Evolutionary conservation across 176 grass and related monocot genomes (phyloP).

Genomic region (Eleusine coracana): DNA sequence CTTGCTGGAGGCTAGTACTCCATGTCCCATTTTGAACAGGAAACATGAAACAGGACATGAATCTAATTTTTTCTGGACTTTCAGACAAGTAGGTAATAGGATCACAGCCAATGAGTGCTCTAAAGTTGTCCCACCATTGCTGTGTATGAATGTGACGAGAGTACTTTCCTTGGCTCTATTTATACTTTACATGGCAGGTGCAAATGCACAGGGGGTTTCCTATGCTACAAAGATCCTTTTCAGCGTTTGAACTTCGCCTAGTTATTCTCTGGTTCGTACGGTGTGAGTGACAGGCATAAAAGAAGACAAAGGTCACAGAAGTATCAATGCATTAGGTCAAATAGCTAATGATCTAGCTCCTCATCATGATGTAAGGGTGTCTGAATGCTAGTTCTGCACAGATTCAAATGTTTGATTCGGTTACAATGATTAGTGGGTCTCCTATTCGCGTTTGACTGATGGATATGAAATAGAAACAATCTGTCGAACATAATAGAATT

Average conservation of each 20-base stretch:
- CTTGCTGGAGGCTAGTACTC: not conserved
- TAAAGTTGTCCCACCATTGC: conserved; percentile 16
- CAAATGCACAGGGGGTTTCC: conserved; percentile 2
- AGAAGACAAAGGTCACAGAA: conserved; percentile 17
- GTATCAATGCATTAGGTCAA: conserved; percentile 28
- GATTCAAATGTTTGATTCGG: conserved; percentile 35
- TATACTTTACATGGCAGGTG: conserved; percentile 37
- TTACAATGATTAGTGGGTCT: conserved; percentile 1
- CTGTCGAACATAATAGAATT: not conserved
- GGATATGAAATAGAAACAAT: not conserved
- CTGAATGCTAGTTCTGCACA: not conserved
- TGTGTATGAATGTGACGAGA: conserved; percentile 21
- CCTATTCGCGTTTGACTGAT: conserved; percentile 10
- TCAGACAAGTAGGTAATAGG: not conserved
- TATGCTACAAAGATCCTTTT: conserved; percentile 27
- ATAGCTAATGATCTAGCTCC: conserved; percentile 43
- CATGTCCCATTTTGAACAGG: conserved; percentile 2
- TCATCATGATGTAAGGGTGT: not conserved
- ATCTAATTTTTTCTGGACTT: conserved; percentile 8
- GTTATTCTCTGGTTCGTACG: conserved; percentile 30
- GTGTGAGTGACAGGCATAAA: conserved; percentile 32
- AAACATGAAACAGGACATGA: not conserved
- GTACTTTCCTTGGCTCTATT: conserved; percentile 33
- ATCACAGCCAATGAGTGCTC: not conserved
- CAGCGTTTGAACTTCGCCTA: conserved; percentile 32